phyloP scores from a whole-genome alignment of 805 yeast genomes.

The Candida ascalaphidarum region DNA sequence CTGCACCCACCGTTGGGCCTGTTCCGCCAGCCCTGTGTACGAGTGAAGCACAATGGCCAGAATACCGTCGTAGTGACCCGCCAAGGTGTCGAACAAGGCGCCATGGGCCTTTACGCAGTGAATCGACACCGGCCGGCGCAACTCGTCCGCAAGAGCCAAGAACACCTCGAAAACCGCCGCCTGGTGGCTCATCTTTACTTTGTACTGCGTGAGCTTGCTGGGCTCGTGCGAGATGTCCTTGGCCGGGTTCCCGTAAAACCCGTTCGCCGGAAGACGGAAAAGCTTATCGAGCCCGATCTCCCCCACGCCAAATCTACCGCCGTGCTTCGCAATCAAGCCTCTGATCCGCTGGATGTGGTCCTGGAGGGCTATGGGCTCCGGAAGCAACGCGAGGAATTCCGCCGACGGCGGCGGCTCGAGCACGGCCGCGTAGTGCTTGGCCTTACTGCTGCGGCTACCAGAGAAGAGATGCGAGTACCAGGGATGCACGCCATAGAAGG shows the following conservation, averaged over 20 bases:
- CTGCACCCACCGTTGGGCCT: slow-evolving; percentile 41
- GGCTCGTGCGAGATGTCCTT: slow-evolving; percentile 1
- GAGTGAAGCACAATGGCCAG: slow-evolving; percentile 66
- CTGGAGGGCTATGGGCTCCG: slow-evolving; percentile 47
- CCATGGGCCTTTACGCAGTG: slow-evolving; percentile 86
- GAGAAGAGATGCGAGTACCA: slow-evolving; percentile 75
- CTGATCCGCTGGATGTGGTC: slow-evolving; percentile 25
- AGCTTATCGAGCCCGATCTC: slow-evolving; percentile 87
- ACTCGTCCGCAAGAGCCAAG: slow-evolving; percentile 44
- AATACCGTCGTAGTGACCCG: slow-evolving; percentile 8
- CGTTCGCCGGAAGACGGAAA: slow-evolving; percentile 57
- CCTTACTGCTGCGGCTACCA: slow-evolving; percentile 24
- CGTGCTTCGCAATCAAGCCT: slow-evolving; percentile 8
- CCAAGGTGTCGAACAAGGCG: slow-evolving; percentile 37
- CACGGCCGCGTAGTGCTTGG: slow-evolving; percentile 48
- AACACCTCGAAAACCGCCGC: slow-evolving; percentile 39
- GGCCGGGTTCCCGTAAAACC: slow-evolving; percentile 38
- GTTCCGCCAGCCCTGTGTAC: slow-evolving; percentile 76
- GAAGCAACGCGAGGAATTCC: slow-evolving; percentile 40
- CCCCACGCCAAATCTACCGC: slow-evolving; percentile 46
- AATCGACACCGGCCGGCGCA: slow-evolving; percentile 51
- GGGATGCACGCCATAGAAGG: slow-evolving; percentile 79
- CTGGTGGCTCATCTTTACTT: slow-evolving; percentile 66
- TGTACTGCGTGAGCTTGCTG: slow-evolving; percentile 32
- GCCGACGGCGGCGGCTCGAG: slow-evolving; percentile 32